Conservation (phyloP, 1,284 basidiomycete genomes). For the Lentinus polychrous region DNA sequence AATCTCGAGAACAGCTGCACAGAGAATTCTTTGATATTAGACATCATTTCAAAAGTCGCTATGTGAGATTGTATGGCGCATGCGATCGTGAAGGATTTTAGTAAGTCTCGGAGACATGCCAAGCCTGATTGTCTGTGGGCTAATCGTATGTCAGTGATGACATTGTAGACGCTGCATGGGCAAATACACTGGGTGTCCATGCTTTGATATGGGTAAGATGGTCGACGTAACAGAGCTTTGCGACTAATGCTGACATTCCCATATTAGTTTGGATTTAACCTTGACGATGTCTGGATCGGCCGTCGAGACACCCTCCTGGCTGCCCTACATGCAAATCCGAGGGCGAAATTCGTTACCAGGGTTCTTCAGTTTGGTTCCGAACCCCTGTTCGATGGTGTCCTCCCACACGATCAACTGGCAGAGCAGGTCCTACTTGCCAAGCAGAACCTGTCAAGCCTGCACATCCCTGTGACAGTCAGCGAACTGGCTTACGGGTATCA, state of each 20-base stretch:
- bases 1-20: slow-evolving; percentile 35
- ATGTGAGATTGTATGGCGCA: slow-evolving; percentile 64
- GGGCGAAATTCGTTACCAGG: slow-evolving; percentile 61
- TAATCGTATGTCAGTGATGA: slow-evolving; percentile 40
- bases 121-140: slow-evolving; percentile 3
- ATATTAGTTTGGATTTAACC: slow-evolving; percentile 56
- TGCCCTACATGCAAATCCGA: slow-evolving; percentile 55
- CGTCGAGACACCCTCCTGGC: slow-evolving; percentile 48
- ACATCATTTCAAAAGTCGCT: slow-evolving; percentile 53
- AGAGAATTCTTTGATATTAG: slow-evolving; percentile 60
- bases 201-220: slow-evolving; percentile 62
- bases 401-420: slow-evolving; percentile 47
- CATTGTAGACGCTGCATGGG: slow-evolving; percentile 67
- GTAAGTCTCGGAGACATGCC: slow-evolving; percentile 29
- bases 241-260: not conserved
- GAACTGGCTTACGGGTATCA: slow-evolving; percentile 46
- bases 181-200: slow-evolving; percentile 62
- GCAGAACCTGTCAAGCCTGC: slow-evolving; percentile 40
- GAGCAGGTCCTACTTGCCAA: slow-evolving; percentile 47
- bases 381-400: slow-evolving; percentile 59
- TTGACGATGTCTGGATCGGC: slow-evolving; percentile 44
- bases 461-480: slow-evolving; percentile 62
- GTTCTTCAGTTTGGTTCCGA: slow-evolving; percentile 71
- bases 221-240: not conserved
- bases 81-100: slow-evolving; percentile 65